phyloP scores from a whole-genome alignment of 2,329 filamentous ascomycete species.

The Alternaria solani region DNA sequence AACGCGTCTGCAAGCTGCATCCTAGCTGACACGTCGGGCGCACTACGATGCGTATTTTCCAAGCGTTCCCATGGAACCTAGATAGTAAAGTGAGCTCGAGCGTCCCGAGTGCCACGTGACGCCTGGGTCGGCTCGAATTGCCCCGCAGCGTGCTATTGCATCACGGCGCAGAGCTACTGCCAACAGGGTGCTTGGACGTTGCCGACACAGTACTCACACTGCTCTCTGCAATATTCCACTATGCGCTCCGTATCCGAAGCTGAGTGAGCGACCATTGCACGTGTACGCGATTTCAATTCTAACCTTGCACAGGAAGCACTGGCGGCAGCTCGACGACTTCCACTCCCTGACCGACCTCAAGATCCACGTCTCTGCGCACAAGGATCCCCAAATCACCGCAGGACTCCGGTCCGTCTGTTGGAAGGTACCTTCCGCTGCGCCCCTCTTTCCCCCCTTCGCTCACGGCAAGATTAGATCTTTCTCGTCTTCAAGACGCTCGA shows the following conservation, averaged over 20 bases:
- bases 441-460: not conserved
- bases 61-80: not conserved
- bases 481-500: conserved; percentile 76
- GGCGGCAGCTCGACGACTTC: conserved; percentile 48
- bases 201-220: conserved; percentile 19
- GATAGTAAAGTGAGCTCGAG: not conserved
- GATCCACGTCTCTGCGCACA: conserved; percentile 49
- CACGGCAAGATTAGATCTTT: conserved; percentile 67
- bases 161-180: conserved; percentile 30
- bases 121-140: conserved; percentile 15
- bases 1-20: not conserved
- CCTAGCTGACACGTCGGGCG: not conserved
- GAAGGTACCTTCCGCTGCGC: conserved; percentile 68
- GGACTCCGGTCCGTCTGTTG: conserved; percentile 89
- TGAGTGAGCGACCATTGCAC: conserved; percentile 32
- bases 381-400: conserved; percentile 55
- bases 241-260: conserved; percentile 47
- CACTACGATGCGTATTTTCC: not conserved
- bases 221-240: conserved; percentile 16
- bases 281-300: conserved; percentile 13
- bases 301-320: conserved; percentile 42
- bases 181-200: conserved; percentile 44
- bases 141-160: conserved; percentile 31
- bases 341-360: conserved; percentile 49
- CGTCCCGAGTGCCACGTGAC: conserved; percentile 15